Base-by-base conservation (phyloP, 371 early-diverging fungal species). In the Paraphysoderma sedebokerense region DNA sequence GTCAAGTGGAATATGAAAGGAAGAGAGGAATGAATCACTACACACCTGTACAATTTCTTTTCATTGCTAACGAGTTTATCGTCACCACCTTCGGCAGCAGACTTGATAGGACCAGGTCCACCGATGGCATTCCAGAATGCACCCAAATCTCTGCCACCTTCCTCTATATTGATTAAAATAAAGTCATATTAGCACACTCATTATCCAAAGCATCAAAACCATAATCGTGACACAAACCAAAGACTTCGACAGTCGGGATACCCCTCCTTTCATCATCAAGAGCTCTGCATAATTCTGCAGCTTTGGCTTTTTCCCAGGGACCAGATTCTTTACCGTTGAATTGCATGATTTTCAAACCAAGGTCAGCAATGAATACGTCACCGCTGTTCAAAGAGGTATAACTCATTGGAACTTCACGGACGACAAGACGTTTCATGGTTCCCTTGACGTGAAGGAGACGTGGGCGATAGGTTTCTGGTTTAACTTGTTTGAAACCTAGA, bases 311-410 rank as follows among this genome's bases (percentile, higher is more conserved):
- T 51, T 86, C 86, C 30, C 74, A 57, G 9, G 81, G 81, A n/a
- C 65, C 68, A 29, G 74, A 57, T 7, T 68, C 49, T 19, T 50
- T 50, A 15, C 88, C 87, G 50, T 85, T 83, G 81, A 81, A 85
- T 56, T 79, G 81, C 54, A 72, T 71, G 39, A 87, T 56, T 26
- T 58, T 61, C 38, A 71, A 62, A 28, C 84, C 87, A 0, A 69
- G 61, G 52, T 87, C 86, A 17, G 81, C 57, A 4, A 87, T 67
- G 55, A 85, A 87, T 32, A 83, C 84, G 52, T 83, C 85, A 2
- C 79, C 79, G 9, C 68, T 62, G 60, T 79, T 79, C 39, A 87
- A 58, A 40, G 69, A 67, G n/a, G 58, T 60, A 42, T 55, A 49
- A 13, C 59, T 48, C 38, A 70, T 54, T 12, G 68, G 54, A 0